Base-by-base conservation (phyloP, 805 yeast genomes). In the Saccharomycopsis vini region DNA sequence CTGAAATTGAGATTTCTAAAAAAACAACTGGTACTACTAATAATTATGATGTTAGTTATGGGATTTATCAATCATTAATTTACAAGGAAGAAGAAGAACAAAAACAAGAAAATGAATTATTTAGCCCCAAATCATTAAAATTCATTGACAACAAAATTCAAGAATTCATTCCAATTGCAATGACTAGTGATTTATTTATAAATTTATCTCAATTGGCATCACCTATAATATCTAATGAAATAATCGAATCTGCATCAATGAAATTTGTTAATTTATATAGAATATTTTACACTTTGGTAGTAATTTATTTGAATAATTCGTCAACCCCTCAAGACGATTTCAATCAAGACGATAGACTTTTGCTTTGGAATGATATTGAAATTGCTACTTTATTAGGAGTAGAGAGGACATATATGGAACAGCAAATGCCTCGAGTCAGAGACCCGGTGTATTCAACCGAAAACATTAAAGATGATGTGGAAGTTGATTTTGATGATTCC, bases 301-400 rank as follows among this genome's bases (percentile, higher is more conserved):
- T 24, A 43, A 56, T 26, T 56, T 61, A 46, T 36, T 68, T 4
- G 61, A n/a, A 30, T 16, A 30, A 30, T 30, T n/a, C n/a, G n/a
- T n/a, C n/a, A n/a, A n/a, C n/a, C n/a, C n/a, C n/a, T n/a, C n/a
- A n/a, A n/a, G 63, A 44, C 63, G 66, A 36, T 60, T 20, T 19
- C 28, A 37, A 20, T n/a, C 16, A 30, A 12, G 40, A 23, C 16
- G 2, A 57, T 47, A 37, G 36, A 12, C 3, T 63, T 5, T 64
- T 79, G 46, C 63, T 66, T 36, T 79, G 85, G 83, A 64, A 71
- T 19, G 74, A 69, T 26, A 45, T 57, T 5, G 86, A 81, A 40
- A 75, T 82, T 20, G 76, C 84, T 3, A 80, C 86, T 0, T 63
- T 84, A 40, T 58, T 83, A n/a, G 92, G 90, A 21, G 71, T 81